Percentiles rank a stretch among this genome's conserved stretches.
Conservation (phyloP, 163 green algal genomes). For the Coccomyxa subellipsoidea region DNA sequence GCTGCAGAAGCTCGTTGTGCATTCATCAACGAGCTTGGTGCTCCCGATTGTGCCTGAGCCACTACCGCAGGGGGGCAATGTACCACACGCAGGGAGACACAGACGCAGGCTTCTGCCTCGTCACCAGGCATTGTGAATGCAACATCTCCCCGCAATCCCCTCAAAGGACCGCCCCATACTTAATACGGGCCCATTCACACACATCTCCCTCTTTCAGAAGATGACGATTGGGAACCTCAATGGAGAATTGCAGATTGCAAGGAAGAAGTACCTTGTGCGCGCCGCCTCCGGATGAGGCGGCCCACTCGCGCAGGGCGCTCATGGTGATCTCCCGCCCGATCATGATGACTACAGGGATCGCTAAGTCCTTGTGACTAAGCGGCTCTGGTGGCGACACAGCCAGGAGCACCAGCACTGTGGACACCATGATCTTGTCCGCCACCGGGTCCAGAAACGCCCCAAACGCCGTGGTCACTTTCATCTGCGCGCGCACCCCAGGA, state of each 20-base stretch:
- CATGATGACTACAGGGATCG: slow-evolving; percentile 50
- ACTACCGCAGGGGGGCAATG: too few species aligned
- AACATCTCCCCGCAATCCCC: too few species aligned
- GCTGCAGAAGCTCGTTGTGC: too few species aligned
- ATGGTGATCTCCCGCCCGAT: slow-evolving; percentile 93
- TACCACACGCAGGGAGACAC: not conserved
- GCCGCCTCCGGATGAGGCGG: slow-evolving; percentile 54
- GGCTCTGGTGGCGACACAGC: slow-evolving; percentile 12
- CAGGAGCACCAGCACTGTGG: slow-evolving; percentile 81
- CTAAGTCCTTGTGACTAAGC: not conserved
- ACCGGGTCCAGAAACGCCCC: slow-evolving; percentile 98
- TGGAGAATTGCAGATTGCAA: too few species aligned
- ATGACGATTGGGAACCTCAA: too few species aligned
- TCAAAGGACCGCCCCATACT: too few species aligned
- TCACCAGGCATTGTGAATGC: not conserved
- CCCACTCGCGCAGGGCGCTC: slow-evolving; percentile 90
- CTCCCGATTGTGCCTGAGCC: too few species aligned
- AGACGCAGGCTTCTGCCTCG: not conserved
- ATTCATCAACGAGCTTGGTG: too few species aligned
- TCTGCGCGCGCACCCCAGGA: not conserved
- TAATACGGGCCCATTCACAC: too few species aligned
- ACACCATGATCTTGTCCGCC: slow-evolving; percentile 98
- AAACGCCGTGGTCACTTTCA: slow-evolving; percentile 57
- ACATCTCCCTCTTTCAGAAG: too few species aligned
- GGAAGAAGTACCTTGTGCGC: slow-evolving; percentile 15